These are phyloP conservation scores for Plasmodium inui DNA, from an alignment of 169 alveolate genomes.

Conservation along the genomic window DNA sequence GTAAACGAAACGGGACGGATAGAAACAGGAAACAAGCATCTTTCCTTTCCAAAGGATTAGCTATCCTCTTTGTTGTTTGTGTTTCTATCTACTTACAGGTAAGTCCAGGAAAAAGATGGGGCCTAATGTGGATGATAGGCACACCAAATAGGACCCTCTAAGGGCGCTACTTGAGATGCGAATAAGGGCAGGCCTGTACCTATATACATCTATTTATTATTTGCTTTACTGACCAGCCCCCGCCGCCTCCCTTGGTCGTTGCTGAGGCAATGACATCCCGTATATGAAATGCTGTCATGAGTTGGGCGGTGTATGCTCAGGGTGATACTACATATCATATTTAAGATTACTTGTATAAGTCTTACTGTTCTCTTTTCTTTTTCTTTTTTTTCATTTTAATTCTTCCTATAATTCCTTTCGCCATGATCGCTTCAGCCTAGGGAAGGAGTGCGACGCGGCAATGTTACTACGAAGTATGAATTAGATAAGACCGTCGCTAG, in stretches of 20 bases:
- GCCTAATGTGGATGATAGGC: too few relatives aligned
- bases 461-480: too few relatives aligned
- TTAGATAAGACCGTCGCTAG: too few relatives aligned
- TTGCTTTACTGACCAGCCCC: neutral
- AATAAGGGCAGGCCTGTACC: too few relatives aligned
- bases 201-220: too few relatives aligned
- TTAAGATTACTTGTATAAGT: neutral
- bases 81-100: constrained; percentile 2
- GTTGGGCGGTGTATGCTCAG: neutral
- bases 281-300: neutral
- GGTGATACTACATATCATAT: neutral
- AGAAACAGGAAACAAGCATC: too few relatives aligned
- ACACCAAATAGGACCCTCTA: too few relatives aligned
- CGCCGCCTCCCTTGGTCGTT: neutral
- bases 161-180: too few relatives aligned
- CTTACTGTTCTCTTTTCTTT: neutral
- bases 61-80: neutral
- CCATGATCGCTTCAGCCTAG: too few relatives aligned
- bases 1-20: too few relatives aligned
- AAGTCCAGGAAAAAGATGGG: neutral
- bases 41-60: neutral
- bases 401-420: too few relatives aligned
- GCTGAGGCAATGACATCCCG: neutral
- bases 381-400: neutral
- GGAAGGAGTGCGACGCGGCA: too few relatives aligned